Base-by-base conservation (phyloP, 345 rosid species). In the Pistacia atlantica region DNA sequence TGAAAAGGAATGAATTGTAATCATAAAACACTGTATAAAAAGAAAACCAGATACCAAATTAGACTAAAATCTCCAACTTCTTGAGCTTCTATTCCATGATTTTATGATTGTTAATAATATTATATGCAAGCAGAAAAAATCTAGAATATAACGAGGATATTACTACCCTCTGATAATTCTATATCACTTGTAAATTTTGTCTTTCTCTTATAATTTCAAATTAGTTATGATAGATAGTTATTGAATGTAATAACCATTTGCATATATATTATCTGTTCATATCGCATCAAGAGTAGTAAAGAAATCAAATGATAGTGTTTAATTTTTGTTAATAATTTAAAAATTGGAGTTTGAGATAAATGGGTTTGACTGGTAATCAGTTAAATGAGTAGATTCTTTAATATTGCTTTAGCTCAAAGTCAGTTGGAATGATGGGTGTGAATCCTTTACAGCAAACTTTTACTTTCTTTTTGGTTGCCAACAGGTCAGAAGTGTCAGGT, bases 361-460 rank as follows among this genome's bases (percentile, higher is more conserved):
- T 13, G 16, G 56, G 14, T 33, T 16, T 65, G 72, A 11, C 42
- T 22, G 64, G 57, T 67, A 31, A 61, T 46, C 54, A 22, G 9
- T 56, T 13, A 28, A 45, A 49, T 51, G 42, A 25, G 20, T 77
- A 16, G 58, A 31, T 61, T 75, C 11, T 4, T 55, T 22, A 11
- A 13, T 18, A 35, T 28, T 71, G 38, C 13, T 74, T 46, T 58
- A 62, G 65, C 46, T 37, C 48, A 37, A 77, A 69, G 76, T 59
- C 70, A 54, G 60, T 63, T 78, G 73, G 63, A 76, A 68, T 56
- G 78, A 80, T 77, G 75, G 76, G 35, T 69, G 71, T 67, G 74
- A 79, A 74, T 81, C 56, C 18, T 69, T 65, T 54, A 35, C 73
- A 49, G 76, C 75, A 65, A 46, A 49, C 16, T 46, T 71, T 54